Percentiles rank a stretch among this genome's conserved stretches.
phyloP scores from a whole-genome alignment of 495 filamentous ascomycete species.

The Aspergillus mulundensis region DNA sequence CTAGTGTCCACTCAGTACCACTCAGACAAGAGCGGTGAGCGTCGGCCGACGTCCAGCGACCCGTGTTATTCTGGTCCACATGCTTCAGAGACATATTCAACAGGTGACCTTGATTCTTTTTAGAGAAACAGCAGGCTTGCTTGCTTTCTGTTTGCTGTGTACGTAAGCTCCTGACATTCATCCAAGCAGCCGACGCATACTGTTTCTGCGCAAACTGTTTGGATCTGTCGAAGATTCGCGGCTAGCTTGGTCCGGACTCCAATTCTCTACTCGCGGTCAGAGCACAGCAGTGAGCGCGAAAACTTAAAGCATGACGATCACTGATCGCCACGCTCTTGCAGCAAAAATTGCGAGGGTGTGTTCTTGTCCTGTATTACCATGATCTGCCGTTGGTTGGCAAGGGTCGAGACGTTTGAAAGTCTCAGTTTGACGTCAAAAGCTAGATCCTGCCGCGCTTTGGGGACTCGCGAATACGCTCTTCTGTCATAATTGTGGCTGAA shows the following conservation, averaged over 20 bases:
- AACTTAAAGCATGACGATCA: conserved; percentile 20
- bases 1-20: not conserved
- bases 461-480: not conserved
- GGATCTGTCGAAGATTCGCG: not conserved
- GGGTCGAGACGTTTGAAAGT: not conserved
- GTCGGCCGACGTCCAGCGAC: not conserved
- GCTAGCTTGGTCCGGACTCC: not conserved
- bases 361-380: not conserved
- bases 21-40: not conserved
- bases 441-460: not conserved
- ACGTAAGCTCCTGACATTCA: not conserved
- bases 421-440: not conserved
- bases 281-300: not conserved
- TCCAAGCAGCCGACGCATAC: not conserved
- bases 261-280: not conserved
- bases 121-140: not conserved
- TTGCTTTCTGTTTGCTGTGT: not conserved
- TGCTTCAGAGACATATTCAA: not conserved
- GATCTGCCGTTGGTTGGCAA: not conserved
- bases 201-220: not conserved
- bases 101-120: no score
- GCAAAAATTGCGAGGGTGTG: conserved; percentile 4
- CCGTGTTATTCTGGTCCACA: not conserved
- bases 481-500: not conserved
- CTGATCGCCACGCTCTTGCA: conserved; percentile 28